These are phyloP conservation scores for Penicillium manginii DNA, from an alignment of 495 filamentous ascomycete species.

Conservation along the genomic window DNA sequence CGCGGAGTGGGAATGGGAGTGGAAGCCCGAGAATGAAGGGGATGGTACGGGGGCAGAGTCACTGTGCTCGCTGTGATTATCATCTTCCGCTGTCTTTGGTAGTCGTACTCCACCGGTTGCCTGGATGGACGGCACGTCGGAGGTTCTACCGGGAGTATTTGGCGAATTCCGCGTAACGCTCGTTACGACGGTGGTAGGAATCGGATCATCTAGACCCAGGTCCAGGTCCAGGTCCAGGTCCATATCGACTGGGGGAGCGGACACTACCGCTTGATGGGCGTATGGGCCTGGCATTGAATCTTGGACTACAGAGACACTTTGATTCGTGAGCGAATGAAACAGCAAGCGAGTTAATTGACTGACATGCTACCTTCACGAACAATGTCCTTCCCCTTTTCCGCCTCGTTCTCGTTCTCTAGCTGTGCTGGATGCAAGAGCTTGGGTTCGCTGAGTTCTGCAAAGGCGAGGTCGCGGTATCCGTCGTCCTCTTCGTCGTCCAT, in stretches of 20 bases:
- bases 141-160: constrained; percentile 16
- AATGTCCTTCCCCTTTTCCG: constrained; percentile 17
- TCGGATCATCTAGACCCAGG: constrained; percentile 19
- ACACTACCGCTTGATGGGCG: constrained; percentile 3
- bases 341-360: constrained; percentile 41
- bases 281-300: constrained; percentile 29
- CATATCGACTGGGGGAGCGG: constrained; percentile 20
- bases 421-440: constrained; percentile 56
- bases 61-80: constrained; percentile 18
- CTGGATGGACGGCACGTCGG: constrained; percentile 15
- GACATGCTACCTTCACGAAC: constrained; percentile 43
- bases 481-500: constrained; percentile 58
- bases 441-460: constrained; percentile 62
- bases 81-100: constrained; percentile 10
- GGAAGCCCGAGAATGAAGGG: constrained; percentile 30
- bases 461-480: constrained; percentile 54
- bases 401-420: constrained; percentile 4
- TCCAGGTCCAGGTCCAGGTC: background rate
- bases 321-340: constrained; percentile 37
- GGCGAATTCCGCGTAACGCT: constrained; percentile 18
- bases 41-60: constrained; percentile 25
- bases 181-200: constrained; percentile 22
- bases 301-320: constrained; percentile 40
- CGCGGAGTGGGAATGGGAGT: constrained; percentile 31
- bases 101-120: constrained; percentile 11